Conservation (phyloP, 768 basidiomycete species). For the Pleurotus cornucopiae region DNA sequence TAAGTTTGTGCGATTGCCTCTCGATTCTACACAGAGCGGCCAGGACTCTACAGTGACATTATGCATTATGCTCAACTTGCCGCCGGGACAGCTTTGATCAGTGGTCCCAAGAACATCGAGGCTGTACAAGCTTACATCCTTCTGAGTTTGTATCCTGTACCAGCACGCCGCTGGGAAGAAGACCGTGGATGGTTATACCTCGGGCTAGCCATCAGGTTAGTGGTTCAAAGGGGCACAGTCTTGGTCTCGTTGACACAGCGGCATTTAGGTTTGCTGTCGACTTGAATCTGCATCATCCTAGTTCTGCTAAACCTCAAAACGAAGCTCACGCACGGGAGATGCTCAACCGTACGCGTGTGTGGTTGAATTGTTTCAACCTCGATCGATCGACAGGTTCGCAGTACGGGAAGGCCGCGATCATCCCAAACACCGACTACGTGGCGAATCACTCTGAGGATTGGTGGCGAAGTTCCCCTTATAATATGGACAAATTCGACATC, state of each 20-base stretch:
- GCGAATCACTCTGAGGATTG: constrained; percentile 65
- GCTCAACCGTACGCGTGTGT: constrained; percentile 84
- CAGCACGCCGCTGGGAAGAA: constrained; percentile 80
- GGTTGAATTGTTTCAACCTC: constrained; percentile 88
- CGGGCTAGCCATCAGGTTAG: constrained; percentile 80
- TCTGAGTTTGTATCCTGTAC: constrained; percentile 72
- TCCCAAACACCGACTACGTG: constrained; percentile 73
- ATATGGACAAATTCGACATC: constrained; percentile 73
- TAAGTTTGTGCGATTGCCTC: constrained; percentile 87
- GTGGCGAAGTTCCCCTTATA: constrained; percentile 67
- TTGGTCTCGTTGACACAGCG: background rate
- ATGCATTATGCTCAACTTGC: constrained; percentile 77
- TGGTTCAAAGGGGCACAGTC: constrained; percentile 10
- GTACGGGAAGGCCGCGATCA: constrained; percentile 84
- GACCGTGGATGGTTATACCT: constrained; percentile 89
- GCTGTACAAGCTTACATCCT: constrained; percentile 81
- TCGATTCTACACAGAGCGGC: constrained; percentile 69
- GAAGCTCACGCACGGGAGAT: constrained; percentile 83
- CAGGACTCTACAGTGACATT: constrained; percentile 61
- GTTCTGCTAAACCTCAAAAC: constrained; percentile 67
- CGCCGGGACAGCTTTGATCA: constrained; percentile 72
- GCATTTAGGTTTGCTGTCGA: constrained; percentile 74
- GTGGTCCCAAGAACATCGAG: constrained; percentile 79
- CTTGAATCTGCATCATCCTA: constrained; percentile 80
- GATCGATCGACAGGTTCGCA: constrained; percentile 87